Base-by-base conservation (phyloP, 352 stramenopile genomes). In the Pythium aristosporum region DNA sequence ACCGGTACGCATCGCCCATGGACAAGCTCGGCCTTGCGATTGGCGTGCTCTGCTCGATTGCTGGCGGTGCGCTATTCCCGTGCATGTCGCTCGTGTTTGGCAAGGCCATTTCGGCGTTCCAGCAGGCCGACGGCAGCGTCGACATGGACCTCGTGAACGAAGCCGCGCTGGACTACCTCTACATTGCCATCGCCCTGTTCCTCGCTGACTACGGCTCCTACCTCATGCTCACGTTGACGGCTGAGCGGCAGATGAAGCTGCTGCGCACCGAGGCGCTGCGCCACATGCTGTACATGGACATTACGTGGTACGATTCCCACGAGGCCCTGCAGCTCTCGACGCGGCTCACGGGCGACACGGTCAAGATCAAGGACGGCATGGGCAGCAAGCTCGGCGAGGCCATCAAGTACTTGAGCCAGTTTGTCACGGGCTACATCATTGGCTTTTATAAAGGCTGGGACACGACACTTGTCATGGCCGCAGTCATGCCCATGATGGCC, bases 271-370 rank as follows among this genome's bases (percentile, higher is more conserved):
- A 71, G 20, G 66, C 56, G 11, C 51, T 87, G 30, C 57, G 56
- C 18, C 75, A 82, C 63, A 80, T 87, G 72, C 67, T 87, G 25
- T 64, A 80, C 43, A 53, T 83, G 55, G 71, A 87, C 39, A 79
- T 87, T 28, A n/a, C 48, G 10, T 87, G 78, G 78, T 85, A 82
- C 67, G 78, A 87, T 47, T 18, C 47, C 15, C 57, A 71, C 50
- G 73, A 84, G 37, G 72, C 72, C 15, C 59, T 79, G 23, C 73
- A 83, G 51, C 61, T 87, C 11, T 79, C 75, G 21, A 73, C 44
- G 36, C 77, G 77, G 0, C 54, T 86, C 13, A 57, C 32, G 32
- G 51, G 51, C n/a, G 51, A 57, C 51, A 46, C 51, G 20, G 51
- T 57, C 32, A 57, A 57, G 51, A 57, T 57, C 51, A 57, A 57